A percentile compares a stretch with the other conserved stretches of the same genome.
Conservation (phyloP, 768 basidiomycete genomes). For the Epithele typhae region DNA sequence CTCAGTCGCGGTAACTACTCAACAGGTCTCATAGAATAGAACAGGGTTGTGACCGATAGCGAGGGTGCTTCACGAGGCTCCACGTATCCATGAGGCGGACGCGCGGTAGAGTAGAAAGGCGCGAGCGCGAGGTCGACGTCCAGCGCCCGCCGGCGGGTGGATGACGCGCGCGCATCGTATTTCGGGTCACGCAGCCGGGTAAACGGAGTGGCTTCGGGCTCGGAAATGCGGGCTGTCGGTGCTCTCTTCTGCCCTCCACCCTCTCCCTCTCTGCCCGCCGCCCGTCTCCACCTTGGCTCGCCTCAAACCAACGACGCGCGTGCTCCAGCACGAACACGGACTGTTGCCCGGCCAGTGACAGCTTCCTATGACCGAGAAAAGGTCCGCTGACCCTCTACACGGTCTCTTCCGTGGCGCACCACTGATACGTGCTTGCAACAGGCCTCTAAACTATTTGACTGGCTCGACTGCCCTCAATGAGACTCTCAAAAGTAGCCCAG, state of each 20-base stretch:
- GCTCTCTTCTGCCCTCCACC: constrained; percentile 4
- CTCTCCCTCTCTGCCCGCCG: background rate
- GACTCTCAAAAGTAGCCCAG: constrained; percentile 53
- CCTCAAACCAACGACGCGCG: constrained; percentile 29
- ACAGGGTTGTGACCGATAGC: no score
- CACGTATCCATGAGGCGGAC: no score
- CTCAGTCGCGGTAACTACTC: no score
- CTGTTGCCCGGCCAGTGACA: constrained; percentile 58
- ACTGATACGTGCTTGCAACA: constrained; percentile 22
- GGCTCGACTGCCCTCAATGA: constrained; percentile 60
- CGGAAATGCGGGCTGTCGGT: background rate
- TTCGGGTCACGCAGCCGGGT: no score
- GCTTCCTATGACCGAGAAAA: constrained; percentile 78
- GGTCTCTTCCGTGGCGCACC: background rate
- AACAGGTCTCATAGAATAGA: no score
- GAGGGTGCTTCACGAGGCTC: no score
- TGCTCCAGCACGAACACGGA: constrained; percentile 73
- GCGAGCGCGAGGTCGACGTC: no score
- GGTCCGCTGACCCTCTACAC: constrained; percentile 30
- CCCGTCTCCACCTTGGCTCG: constrained; percentile 11
- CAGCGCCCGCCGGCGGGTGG: no score
- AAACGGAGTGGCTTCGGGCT: background rate
- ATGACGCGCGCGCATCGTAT: no score
- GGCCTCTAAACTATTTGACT: constrained; percentile 60
- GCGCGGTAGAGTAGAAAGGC: no score